Base-by-base conservation (phyloP, 768 basidiomycete genomes). In the Strobilomyces echinocephalus region DNA sequence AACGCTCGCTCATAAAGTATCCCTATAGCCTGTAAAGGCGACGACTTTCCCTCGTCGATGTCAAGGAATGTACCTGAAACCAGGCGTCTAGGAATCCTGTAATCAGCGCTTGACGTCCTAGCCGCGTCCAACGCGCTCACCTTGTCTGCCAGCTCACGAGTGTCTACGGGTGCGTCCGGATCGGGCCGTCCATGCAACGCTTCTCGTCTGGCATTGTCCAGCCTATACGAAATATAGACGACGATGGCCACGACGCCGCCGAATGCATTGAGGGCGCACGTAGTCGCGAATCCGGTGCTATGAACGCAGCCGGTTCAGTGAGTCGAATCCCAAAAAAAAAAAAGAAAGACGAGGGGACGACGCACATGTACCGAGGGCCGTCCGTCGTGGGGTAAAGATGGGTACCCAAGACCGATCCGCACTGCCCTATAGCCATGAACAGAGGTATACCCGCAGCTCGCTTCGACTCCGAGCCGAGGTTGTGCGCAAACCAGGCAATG, bases 401-500 rank as follows among this genome's bases (percentile, higher is more conserved):
- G 0, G 86, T 78, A n/a, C 86, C 87, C n/a, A 87, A 73, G 44
- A 88, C 70, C 55, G 86, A 86, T 12, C 87, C 88, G 47, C 85
- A 82, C 63, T 90, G 88, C 0, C 88, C 88, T 35, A 90, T 87
- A 11, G 85, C 79, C 82, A 88, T 88, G 63, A 88, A 88, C 70
- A 87, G 77, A 9, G 86, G 85, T 31, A 88, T 84, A 0, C 87
- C 87, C 0, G 86, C 81, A 0, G 88, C 87, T 51, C 80, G 82
- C 68, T 90, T 88, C 0, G 84, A 83, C 60, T 90, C 88, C 0
- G 87, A 88, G 4, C 86, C 87, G 8, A 88, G 76, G 60, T 88
- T 90, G 60, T 88, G 86, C 4, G 84, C 80, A 58, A 84, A 88
- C 89, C 88, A 90, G 4, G 87, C 85, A 50, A 90, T 83, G 36